phyloP scores from a whole-genome alignment of 257 asterid genomes.

The Solanum appendiculatum region DNA sequence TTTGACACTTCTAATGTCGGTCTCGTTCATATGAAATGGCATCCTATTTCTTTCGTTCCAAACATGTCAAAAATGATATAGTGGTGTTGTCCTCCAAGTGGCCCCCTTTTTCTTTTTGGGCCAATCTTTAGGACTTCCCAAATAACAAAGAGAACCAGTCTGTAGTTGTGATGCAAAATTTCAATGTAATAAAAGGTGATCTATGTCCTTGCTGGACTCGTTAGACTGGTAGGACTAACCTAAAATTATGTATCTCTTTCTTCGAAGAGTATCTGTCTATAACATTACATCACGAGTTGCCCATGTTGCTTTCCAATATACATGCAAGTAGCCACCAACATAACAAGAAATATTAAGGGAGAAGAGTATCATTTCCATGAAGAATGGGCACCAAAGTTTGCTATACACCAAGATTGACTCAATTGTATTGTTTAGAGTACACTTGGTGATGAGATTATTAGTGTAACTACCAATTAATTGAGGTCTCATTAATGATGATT shows the following conservation, averaged over 20 bases:
- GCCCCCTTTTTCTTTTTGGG: neutral
- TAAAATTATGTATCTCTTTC: neutral
- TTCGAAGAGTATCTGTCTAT: neutral
- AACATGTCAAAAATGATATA: neutral
- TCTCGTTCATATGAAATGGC: neutral
- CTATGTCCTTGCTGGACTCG: neutral
- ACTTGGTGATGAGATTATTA: neutral
- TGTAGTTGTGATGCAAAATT: neutral
- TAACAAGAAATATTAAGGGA: neutral
- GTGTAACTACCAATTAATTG: neutral
- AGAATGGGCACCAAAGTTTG: neutral
- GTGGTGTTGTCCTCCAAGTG: neutral
- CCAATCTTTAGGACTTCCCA: neutral
- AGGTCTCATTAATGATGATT: neutral
- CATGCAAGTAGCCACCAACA: neutral
- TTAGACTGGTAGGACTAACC: neutral
- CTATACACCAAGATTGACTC: neutral
- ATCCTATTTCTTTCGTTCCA: neutral
- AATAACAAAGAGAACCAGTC: neutral
- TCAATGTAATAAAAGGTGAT: neutral
- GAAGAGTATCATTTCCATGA: neutral
- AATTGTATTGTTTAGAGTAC: neutral
- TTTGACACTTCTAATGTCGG: neutral
- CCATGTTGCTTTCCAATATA: neutral
- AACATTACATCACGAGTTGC: neutral